Evolutionary conservation across 345 rosid genomes (phyloP).

Genomic region (Lepidium aucheri): DNA sequence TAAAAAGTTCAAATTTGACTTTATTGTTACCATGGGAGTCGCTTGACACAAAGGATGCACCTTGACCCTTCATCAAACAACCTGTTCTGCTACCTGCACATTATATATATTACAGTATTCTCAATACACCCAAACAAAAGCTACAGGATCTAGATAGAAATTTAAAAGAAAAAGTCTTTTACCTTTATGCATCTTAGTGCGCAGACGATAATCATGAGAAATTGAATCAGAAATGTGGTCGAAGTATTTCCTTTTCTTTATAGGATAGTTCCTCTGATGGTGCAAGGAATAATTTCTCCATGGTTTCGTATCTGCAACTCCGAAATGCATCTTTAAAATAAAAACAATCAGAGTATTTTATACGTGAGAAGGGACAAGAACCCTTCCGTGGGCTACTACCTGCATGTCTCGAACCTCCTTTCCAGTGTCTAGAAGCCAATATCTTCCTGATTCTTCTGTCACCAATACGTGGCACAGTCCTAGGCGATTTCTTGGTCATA

Average conservation of each 20-base stretch:
- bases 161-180: not conserved
- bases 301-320: conserved; percentile 42
- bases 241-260: conserved; percentile 65
- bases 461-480: conserved; percentile 65
- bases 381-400: conserved; percentile 28
- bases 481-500: conserved; percentile 41
- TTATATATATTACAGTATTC: conserved; percentile 4
- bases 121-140: not conserved
- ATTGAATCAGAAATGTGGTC: conserved; percentile 39
- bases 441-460: conserved; percentile 92
- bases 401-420: conserved; percentile 48
- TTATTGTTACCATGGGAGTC: conserved; percentile 19
- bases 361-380: not conserved
- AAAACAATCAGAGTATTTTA: not conserved
- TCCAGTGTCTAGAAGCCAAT: conserved; percentile 87
- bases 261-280: conserved; percentile 70
- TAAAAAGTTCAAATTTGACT: not conserved
- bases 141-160: not conserved
- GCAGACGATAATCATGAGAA: conserved; percentile 39
- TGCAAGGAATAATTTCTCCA: conserved; percentile 47
- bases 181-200: conserved; percentile 43
- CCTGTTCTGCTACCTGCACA: conserved; percentile 39
- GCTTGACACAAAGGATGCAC: conserved; percentile 27
- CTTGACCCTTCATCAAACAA: conserved; percentile 38
- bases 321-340: conserved; percentile 1